Conservation (phyloP, 1,284 basidiomycete genomes). For the Cutaneotrichosporon dermatis region DNA sequence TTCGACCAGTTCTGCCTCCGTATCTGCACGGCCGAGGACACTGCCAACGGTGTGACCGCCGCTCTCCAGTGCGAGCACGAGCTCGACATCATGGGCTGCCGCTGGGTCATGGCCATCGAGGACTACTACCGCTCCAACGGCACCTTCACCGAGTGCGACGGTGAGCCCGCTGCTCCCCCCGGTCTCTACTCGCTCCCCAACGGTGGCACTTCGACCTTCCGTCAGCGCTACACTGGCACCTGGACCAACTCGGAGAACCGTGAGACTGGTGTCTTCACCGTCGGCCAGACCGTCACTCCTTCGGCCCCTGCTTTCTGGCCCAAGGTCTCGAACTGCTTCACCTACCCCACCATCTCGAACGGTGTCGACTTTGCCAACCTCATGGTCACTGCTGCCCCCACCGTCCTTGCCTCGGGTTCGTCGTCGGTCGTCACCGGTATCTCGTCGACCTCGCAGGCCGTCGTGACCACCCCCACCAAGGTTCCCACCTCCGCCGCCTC, state of each 20-base stretch:
- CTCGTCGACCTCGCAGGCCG: slow-evolving; percentile 25
- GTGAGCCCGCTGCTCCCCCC: slow-evolving; percentile 45
- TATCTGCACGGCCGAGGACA: slow-evolving; percentile 47
- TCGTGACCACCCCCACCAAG: slow-evolving; percentile 13
- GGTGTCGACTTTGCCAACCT: slow-evolving; percentile 38
- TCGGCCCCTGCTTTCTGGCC: slow-evolving; percentile 39
- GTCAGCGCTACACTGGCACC: slow-evolving; percentile 49
- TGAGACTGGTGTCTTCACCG: slow-evolving; percentile 25
- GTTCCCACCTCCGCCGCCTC: background rate
- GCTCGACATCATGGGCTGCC: slow-evolving; percentile 49
- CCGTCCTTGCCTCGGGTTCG: slow-evolving; percentile 24
- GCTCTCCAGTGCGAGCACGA: slow-evolving; percentile 46
- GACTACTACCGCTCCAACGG: slow-evolving; percentile 40
- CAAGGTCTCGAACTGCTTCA: slow-evolving; percentile 45
- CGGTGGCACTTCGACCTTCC: slow-evolving; percentile 47
- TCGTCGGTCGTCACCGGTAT: slow-evolving; percentile 19
- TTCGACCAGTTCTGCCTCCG: slow-evolving; percentile 50
- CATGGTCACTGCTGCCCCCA: slow-evolving; percentile 34
- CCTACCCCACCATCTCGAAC: slow-evolving; percentile 47
- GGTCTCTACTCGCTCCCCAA: slow-evolving; percentile 44
- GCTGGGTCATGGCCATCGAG: slow-evolving; percentile 49
- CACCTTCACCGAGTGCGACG: slow-evolving; percentile 49
- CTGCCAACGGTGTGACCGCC: slow-evolving; percentile 30
- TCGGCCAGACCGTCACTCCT: slow-evolving; percentile 41
- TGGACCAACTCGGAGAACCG: slow-evolving; percentile 22